Evolutionary conservation across 441 rosid genomes (phyloP).

Genomic region (Gossypium schwendimanii): DNA sequence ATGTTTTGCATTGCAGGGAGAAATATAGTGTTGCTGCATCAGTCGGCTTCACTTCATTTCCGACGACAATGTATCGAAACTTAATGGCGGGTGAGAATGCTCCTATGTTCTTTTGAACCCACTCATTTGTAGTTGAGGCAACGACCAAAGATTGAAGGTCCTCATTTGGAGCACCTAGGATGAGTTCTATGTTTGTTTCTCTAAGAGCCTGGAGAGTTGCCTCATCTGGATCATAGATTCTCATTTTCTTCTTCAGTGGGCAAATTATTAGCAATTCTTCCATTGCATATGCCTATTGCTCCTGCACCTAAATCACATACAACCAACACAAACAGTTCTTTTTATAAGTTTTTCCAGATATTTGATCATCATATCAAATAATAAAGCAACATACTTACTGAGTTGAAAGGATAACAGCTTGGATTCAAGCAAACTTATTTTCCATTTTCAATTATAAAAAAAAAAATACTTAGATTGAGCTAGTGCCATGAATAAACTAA

Average conservation of each 20-base stretch:
- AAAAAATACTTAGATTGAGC: no score
- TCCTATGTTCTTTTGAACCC: constrained; percentile 28
- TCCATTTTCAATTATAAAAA: no score
- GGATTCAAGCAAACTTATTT: no score
- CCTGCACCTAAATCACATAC: background rate
- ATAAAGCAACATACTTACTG: no score
- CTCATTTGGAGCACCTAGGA: constrained; percentile 22
- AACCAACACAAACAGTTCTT: background rate
- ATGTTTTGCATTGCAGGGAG: constrained; percentile 30
- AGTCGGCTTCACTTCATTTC: constrained; percentile 16
- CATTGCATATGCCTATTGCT: background rate
- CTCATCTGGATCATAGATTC: constrained; percentile 30
- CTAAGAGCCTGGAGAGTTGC: no score
- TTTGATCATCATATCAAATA: no score
- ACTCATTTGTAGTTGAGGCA: constrained; percentile 16
- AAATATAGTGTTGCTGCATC: constrained; percentile 18
- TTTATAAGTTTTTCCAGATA: no score
- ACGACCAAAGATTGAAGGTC: constrained; percentile 17
- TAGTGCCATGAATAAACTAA: no score
- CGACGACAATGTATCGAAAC: constrained; percentile 12
- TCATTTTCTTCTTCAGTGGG: constrained; percentile 19
- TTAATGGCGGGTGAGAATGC: constrained; percentile 22
- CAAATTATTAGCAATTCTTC: background rate
- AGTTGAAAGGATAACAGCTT: no score
- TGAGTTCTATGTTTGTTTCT: constrained; percentile 23